Base-by-base conservation (phyloP, 1,139 yeast species). In the Sugiyamaella xylanicola region DNA sequence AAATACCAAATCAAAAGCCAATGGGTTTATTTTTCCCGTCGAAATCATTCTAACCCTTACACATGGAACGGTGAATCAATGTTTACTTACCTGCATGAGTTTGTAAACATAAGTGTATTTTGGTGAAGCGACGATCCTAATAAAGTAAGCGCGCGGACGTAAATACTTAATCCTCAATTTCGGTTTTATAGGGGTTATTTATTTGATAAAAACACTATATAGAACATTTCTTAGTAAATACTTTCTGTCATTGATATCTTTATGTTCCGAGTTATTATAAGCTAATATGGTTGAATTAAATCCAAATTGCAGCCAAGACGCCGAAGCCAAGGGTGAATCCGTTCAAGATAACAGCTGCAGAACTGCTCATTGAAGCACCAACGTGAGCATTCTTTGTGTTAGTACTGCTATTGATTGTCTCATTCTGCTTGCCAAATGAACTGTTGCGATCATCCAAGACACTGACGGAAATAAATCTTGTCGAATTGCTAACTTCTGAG, bases 381-480 rank as follows among this genome's bases (percentile, higher is more conserved):
- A 40, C n/a, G 13, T 36, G 36, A 22, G 51, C 36, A 37, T 37
- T 48, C 16, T 48, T 48, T 1, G 46, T 36, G 19, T 48, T 40
- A 17, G 13, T 40, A 16, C 22, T 16, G 17, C 49, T 46, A 22
- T 22, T 46, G 16, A 46, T 21, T 13, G 42, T 46, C 37, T 40
- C 49, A 35, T 46, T 46, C 15, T 35, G 49, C 22, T 36, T 46
- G 25, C 32, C 22, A 20, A 16, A 32, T 2, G 49, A 35, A 36
- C 15, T 16, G 19, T 46, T 46, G 7, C 25, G 36, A 15, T 46
- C 49, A 17, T 46, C 49, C 16, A 36, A 3, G 17, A 46, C 49
- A 22, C 42, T 46, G n/a, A 44, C 48, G 3, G 49, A 46, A 35
- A 46, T 20, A 15, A 46, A 35, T 46, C 40, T 46, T 19, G 49